Evolutionary conservation across 2,329 filamentous ascomycete species (phyloP).

Genomic region (Aspergillus sp.): DNA sequence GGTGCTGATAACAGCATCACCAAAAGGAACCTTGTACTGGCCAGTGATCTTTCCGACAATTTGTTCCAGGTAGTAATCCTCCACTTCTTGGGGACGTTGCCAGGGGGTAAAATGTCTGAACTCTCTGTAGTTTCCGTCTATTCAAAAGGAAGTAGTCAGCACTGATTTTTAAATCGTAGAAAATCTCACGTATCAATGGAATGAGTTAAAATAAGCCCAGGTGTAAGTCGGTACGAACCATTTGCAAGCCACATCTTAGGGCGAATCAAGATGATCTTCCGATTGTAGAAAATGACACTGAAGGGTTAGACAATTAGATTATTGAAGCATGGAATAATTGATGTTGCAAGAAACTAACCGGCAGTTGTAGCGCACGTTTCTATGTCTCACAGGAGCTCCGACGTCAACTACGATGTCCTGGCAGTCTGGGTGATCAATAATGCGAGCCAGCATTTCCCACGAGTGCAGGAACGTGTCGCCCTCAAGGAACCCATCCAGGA

Average conservation of each 20-base stretch:
- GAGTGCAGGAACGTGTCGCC: constrained; percentile 54
- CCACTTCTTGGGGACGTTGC: constrained; percentile 51
- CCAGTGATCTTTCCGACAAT: constrained; percentile 55
- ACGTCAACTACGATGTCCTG: constrained; percentile 64
- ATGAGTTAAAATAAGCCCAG: not conserved
- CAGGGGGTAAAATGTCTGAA: constrained; percentile 62
- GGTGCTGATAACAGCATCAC: constrained; percentile 61
- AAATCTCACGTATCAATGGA: not conserved
- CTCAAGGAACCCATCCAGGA: constrained; percentile 64
- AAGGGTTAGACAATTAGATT: no score
- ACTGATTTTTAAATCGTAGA: not conserved
- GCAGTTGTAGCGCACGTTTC: constrained; percentile 61
- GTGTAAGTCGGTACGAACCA: constrained; percentile 25
- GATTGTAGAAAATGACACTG: constrained; percentile 57
- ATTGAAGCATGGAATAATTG: no score
- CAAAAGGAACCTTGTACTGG: constrained; percentile 57
- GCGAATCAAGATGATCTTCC: constrained; percentile 65
- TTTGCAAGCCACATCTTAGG: constrained; percentile 69
- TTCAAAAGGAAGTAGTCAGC: not conserved
- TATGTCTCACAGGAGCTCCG: constrained; percentile 59
- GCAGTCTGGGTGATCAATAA: constrained; percentile 56
- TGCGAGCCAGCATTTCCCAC: constrained; percentile 59
- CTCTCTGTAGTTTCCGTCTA: constrained; percentile 61
- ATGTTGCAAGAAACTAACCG: constrained; percentile 27
- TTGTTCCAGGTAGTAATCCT: constrained; percentile 61